Evolutionary conservation across 2,329 filamentous ascomycete species (phyloP).

Genomic region (Penicillium oxalicum): DNA sequence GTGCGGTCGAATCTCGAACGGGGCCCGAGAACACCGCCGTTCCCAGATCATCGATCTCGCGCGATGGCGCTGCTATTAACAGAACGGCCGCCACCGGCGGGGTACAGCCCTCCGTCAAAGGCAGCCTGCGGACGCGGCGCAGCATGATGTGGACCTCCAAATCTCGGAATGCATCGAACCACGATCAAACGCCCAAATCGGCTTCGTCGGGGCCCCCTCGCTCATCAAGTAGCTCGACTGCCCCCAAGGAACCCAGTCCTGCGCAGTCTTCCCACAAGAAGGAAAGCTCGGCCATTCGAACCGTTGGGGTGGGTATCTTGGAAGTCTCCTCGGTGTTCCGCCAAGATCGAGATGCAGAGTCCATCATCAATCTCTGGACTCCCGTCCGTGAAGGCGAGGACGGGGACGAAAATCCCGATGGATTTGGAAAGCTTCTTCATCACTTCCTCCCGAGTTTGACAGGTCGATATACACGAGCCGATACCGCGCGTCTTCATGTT

Average conservation of each 20-base stretch:
- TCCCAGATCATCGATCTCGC: slow-evolving; percentile 30
- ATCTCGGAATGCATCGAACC: slow-evolving; percentile 23
- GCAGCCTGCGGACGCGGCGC: slow-evolving; percentile 36
- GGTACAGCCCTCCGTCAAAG: slow-evolving; percentile 30
- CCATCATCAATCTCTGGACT: slow-evolving; percentile 72
- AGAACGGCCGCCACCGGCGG: slow-evolving; percentile 22
- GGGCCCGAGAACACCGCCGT: slow-evolving; percentile 17
- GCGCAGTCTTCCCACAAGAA: slow-evolving; percentile 22
- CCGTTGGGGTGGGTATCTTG: slow-evolving; percentile 70
- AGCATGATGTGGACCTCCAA: slow-evolving; percentile 43
- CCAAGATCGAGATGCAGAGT: slow-evolving; percentile 65
- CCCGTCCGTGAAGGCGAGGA: slow-evolving; percentile 53
- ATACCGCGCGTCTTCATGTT: slow-evolving; percentile 71
- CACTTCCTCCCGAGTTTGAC: slow-evolving; percentile 67
- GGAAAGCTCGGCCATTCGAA: slow-evolving; percentile 52
- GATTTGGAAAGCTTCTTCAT: slow-evolving; percentile 67
- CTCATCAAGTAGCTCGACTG: slow-evolving; percentile 28
- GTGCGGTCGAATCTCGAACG: slow-evolving; percentile 51
- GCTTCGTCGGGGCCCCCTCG: slow-evolving; percentile 23
- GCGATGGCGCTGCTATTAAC: slow-evolving; percentile 26
- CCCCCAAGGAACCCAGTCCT: slow-evolving; percentile 21
- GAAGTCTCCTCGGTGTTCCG: slow-evolving; percentile 71
- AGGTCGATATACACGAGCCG: slow-evolving; percentile 68
- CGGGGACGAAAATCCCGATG: slow-evolving; percentile 54
- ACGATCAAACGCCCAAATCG: slow-evolving; percentile 27